A percentile compares a stretch with the other conserved stretches of the same genome.
These are phyloP conservation scores for Papiliotrema nemorosa DNA, from an alignment of 1,284 basidiomycete genomes.

Conservation along the genomic window DNA sequence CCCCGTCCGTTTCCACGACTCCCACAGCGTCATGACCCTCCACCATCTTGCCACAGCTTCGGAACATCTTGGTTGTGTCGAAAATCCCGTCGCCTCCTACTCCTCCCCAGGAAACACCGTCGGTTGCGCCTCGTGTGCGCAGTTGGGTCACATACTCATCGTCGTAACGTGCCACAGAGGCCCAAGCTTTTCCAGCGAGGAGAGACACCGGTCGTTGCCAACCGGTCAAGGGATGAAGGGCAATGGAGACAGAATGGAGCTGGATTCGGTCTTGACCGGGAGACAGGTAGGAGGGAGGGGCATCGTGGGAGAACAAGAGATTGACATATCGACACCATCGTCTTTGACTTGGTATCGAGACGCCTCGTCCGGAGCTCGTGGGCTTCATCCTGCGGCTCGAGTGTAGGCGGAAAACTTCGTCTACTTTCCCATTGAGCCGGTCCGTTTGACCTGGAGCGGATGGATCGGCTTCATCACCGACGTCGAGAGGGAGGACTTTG, in stretches of 20 bases:
- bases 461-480: slow-evolving; percentile 28
- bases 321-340: slow-evolving; percentile 41
- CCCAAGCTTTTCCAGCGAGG: slow-evolving; percentile 59
- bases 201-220: slow-evolving; percentile 39
- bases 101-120: slow-evolving; percentile 45
- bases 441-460: slow-evolving; percentile 27
- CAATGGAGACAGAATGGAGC: slow-evolving; percentile 31
- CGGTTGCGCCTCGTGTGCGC: slow-evolving; percentile 56
- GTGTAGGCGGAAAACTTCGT: slow-evolving; percentile 40
- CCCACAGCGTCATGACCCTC: slow-evolving; percentile 38
- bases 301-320: slow-evolving; percentile 30
- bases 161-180: slow-evolving; percentile 70
- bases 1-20: slow-evolving; percentile 34
- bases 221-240: slow-evolving; percentile 25
- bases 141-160: slow-evolving; percentile 63
- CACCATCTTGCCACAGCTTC: slow-evolving; percentile 64
- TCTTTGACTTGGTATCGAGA: slow-evolving; percentile 41
- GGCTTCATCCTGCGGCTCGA: slow-evolving; percentile 43
- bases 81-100: slow-evolving; percentile 58
- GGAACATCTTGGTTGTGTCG: slow-evolving; percentile 73
- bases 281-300: slow-evolving; percentile 22
- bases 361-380: slow-evolving; percentile 33
- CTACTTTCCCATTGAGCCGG: slow-evolving; percentile 33
- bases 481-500: slow-evolving; percentile 27
- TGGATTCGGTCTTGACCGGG: slow-evolving; percentile 18